Evolutionary conservation across 1,284 basidiomycete genomes (phyloP).

Genomic region (Meripilus lineatus): DNA sequence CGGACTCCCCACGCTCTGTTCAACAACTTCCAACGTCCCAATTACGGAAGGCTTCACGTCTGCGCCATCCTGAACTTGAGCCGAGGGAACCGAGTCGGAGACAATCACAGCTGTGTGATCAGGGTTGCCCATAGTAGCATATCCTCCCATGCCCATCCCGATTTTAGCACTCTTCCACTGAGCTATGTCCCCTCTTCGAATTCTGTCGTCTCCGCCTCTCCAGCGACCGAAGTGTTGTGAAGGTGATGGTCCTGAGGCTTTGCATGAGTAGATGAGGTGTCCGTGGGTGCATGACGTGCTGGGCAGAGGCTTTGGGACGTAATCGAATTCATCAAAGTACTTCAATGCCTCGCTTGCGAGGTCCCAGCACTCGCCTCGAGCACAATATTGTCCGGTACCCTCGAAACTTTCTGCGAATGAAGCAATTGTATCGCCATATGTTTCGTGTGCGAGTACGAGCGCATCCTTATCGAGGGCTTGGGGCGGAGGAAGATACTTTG

Average conservation of each 20-base stretch:
- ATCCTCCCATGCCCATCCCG: conserved; percentile 19
- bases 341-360: conserved; percentile 48
- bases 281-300: conserved; percentile 50
- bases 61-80: conserved; percentile 20
- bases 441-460: conserved; percentile 39
- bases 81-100: conserved; percentile 23
- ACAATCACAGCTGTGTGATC: conserved; percentile 35
- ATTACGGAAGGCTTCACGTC: conserved; percentile 22
- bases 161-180: conserved; percentile 45
- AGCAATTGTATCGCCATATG: conserved; percentile 46
- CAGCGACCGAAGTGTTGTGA: conserved; percentile 37
- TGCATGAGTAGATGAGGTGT: conserved; percentile 46
- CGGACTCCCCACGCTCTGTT: conserved; percentile 29
- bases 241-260: conserved; percentile 29
- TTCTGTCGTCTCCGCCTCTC: conserved; percentile 47
- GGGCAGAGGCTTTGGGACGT: conserved; percentile 42
- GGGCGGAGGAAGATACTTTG: conserved; percentile 37
- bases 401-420: conserved; percentile 44
- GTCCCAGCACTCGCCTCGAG: conserved; percentile 57
- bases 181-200: conserved; percentile 51
- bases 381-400: conserved; percentile 39
- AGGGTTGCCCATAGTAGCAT: conserved; percentile 26
- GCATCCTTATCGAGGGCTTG: conserved; percentile 25
- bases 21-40: conserved; percentile 31
- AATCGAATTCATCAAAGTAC: conserved; percentile 38